Evolutionary conservation across 2,329 filamentous ascomycete genomes (phyloP).

Genomic region (Penicillium sp.): DNA sequence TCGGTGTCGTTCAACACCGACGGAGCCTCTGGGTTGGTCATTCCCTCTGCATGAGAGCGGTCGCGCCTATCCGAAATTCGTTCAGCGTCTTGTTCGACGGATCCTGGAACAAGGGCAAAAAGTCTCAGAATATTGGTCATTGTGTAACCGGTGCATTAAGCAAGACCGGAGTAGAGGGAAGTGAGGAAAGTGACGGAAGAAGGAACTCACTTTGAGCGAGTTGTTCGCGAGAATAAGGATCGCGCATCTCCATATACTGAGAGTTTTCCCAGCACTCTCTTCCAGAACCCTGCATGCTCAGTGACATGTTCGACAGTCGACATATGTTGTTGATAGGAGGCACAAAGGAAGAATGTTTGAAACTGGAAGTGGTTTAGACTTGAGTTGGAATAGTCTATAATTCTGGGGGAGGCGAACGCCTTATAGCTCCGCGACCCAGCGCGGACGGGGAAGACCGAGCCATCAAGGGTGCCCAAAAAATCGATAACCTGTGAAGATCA

Average conservation of each 20-base stretch:
- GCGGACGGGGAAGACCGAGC: slow-evolving; percentile 18
- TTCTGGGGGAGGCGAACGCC: slow-evolving; percentile 14
- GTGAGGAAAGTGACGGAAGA: neutral
- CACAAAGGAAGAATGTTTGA: neutral
- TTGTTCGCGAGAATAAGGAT: slow-evolving; percentile 27
- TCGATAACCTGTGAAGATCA: slow-evolving; percentile 27
- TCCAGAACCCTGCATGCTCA: slow-evolving; percentile 31
- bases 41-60: slow-evolving; percentile 11
- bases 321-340: slow-evolving; percentile 17
- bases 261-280: slow-evolving; percentile 33
- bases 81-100: slow-evolving; percentile 31
- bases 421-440: slow-evolving; percentile 16
- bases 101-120: slow-evolving; percentile 21
- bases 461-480: slow-evolving; percentile 18
- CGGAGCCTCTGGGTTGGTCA: slow-evolving; percentile 15
- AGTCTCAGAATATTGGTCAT: slow-evolving; percentile 64
- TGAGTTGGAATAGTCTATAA: neutral
- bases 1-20: slow-evolving; percentile 22
- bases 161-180: neutral
- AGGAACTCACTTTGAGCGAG: slow-evolving; percentile 29
- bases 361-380: slow-evolving; percentile 3
- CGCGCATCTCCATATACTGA: slow-evolving; percentile 28
- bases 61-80: slow-evolving; percentile 24
- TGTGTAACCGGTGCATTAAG: slow-evolving; percentile 38
- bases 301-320: slow-evolving; percentile 27